A percentile compares a stretch with the other conserved stretches of the same genome.
Conservation (phyloP, 2,329 filamentous ascomycete genomes). For the Rhytidhysteron rufulum region DNA sequence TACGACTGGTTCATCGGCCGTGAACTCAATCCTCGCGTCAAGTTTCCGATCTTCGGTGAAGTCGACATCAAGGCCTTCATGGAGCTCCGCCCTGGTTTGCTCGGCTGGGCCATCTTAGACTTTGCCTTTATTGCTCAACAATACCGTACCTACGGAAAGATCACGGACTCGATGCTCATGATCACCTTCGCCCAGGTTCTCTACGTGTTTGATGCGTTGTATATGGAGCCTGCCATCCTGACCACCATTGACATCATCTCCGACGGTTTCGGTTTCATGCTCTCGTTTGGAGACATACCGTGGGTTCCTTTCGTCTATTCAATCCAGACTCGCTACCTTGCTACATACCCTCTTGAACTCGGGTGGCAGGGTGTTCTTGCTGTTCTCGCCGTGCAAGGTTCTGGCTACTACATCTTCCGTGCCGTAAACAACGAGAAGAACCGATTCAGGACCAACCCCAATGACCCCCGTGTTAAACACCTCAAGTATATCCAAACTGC, state of each 20-base stretch:
- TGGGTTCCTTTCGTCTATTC: constrained; percentile 93
- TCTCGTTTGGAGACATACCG: constrained; percentile 84
- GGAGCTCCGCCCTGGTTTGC: constrained; percentile 86
- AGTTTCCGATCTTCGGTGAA: constrained; percentile 73
- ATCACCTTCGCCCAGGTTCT: constrained; percentile 72
- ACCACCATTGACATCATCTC: constrained; percentile 93
- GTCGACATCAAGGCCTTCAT: constrained; percentile 88
- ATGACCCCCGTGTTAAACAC: constrained; percentile 73
- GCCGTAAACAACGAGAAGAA: constrained; percentile 95
- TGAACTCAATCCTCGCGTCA: constrained; percentile 85
- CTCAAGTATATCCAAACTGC: constrained; percentile 84
- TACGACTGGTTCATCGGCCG: constrained; percentile 98
- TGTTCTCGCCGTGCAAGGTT: constrained; percentile 63
- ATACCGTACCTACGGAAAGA: constrained; percentile 75
- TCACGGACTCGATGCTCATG: constrained; percentile 82
- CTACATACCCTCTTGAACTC: constrained; percentile 75
- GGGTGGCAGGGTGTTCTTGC: constrained; percentile 62
- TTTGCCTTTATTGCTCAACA: constrained; percentile 82
- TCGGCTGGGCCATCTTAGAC: constrained; percentile 85
- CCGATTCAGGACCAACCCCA: constrained; percentile 80
- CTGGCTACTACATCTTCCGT: constrained; percentile 90
- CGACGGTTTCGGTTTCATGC: constrained; percentile 94
- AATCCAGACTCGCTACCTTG: constrained; percentile 78
- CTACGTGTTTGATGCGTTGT: constrained; percentile 80
- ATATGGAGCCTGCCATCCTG: constrained; percentile 82